Evolutionary conservation across 164 flowering plant species (phyloP).

Genomic region (Magnolia changhungtana): DNA sequence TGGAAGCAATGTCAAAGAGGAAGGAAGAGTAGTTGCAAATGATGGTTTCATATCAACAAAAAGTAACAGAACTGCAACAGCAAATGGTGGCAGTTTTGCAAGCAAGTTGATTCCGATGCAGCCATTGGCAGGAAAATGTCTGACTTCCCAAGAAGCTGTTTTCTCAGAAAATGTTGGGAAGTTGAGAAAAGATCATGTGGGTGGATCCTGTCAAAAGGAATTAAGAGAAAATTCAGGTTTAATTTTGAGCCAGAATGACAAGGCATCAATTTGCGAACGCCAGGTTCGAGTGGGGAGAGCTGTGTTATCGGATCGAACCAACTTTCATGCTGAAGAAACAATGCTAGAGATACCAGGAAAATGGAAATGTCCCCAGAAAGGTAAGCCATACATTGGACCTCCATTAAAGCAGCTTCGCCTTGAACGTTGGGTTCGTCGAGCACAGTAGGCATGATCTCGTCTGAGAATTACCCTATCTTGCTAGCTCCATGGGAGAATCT

Average conservation of each 20-base stretch:
- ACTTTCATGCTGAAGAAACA: conserved; percentile 16
- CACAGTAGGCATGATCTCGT: conserved; percentile 6
- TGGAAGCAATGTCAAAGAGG: conserved; percentile 15
- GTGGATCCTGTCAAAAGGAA: neutral
- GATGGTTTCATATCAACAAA: conserved; percentile 49
- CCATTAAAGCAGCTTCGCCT: conserved; percentile 79
- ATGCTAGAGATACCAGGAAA: conserved; percentile 40
- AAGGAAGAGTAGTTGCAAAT: conserved; percentile 9
- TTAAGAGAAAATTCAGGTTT: neutral
- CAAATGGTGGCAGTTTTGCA: conserved; percentile 11
- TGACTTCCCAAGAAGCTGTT: neutral
- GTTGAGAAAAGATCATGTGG: neutral
- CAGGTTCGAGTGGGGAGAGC: conserved; percentile 16
- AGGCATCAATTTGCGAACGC: neutral
- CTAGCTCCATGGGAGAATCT: neutral
- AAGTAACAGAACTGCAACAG: conserved; percentile 19
- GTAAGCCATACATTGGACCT: conserved; percentile 58
- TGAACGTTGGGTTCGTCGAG: conserved; percentile 57
- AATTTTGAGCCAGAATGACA: conserved; percentile 4
- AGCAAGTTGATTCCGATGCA: neutral
- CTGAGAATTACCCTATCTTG: neutral
- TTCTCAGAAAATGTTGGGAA: conserved; percentile 1
- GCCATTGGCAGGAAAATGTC: neutral
- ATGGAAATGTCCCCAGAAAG: conserved; percentile 74
- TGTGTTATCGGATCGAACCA: conserved; percentile 38